Percentiles rank a stretch among this genome's conserved stretches.
Evolutionary conservation across 768 basidiomycete species (phyloP).

Genomic region (Lactarius hatsudake): DNA sequence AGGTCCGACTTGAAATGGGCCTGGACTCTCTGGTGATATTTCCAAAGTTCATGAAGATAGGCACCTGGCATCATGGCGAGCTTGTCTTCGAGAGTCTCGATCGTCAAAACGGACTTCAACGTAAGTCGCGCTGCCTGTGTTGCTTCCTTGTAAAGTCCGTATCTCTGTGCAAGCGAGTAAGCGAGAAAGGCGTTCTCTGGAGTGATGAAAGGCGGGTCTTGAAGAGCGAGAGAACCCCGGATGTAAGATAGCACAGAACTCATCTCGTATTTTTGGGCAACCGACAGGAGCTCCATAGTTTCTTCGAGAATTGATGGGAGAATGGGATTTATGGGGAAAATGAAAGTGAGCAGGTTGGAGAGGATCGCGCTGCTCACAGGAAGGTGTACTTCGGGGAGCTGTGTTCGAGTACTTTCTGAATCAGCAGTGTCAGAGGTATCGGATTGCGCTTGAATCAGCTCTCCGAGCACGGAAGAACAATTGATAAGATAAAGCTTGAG

Average conservation of each 20-base stretch:
- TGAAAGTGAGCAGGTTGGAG: neutral
- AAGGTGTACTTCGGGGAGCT: neutral
- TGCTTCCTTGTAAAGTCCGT: slow-evolving; percentile 4
- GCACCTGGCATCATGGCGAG: neutral
- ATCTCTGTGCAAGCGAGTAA: neutral
- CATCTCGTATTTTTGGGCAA: slow-evolving; percentile 16
- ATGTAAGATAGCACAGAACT: neutral
- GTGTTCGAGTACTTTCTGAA: neutral
- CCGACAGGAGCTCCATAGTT: slow-evolving; percentile 10
- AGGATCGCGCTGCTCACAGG: neutral
- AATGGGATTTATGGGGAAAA: neutral
- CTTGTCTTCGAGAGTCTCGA: slow-evolving; percentile 5
- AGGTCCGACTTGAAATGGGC: neutral
- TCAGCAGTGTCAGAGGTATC: neutral
- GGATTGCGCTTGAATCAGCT: neutral
- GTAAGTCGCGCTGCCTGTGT: neutral
- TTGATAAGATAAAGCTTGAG: slow-evolving; percentile 42
- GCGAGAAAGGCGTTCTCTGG: neutral
- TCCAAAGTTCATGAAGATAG: slow-evolving; percentile 11
- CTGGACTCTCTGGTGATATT: slow-evolving; percentile 1
- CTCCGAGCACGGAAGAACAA: slow-evolving; percentile 42
- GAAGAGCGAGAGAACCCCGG: neutral
- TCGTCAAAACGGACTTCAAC: neutral
- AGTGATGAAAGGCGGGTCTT: neutral
- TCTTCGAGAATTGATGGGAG: slow-evolving; percentile 6